Conservation (phyloP, 177 flowering plant genomes). For the Vitis hybrid region DNA sequence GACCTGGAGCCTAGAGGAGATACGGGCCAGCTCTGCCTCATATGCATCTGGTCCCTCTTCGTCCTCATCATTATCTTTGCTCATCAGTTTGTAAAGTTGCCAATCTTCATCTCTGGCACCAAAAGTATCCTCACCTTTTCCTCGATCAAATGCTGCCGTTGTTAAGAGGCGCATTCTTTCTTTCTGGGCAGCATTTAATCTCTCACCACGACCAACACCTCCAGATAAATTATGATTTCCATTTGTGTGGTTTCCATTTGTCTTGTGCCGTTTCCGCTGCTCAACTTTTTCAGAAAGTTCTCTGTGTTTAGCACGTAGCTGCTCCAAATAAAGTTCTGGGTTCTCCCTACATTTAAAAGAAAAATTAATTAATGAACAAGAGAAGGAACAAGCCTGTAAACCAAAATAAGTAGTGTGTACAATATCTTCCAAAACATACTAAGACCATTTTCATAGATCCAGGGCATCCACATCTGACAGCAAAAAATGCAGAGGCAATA, state of each 20-base stretch:
- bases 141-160: slow-evolving; percentile 96
- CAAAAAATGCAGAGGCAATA: no score
- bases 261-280: slow-evolving; percentile 81
- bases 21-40: slow-evolving; percentile 72
- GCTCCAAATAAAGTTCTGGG: slow-evolving; percentile 84
- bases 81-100: slow-evolving; percentile 97
- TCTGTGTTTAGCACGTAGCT: slow-evolving; percentile 63
- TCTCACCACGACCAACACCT: slow-evolving; percentile 96
- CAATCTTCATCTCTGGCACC: slow-evolving; percentile 97
- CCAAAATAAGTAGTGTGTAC: background rate
- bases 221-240: slow-evolving; percentile 65
- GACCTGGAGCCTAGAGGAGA: slow-evolving; percentile 83
- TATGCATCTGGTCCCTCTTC: slow-evolving; percentile 78
- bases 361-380: background rate
- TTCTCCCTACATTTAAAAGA: slow-evolving; percentile 59
- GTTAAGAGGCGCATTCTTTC: slow-evolving; percentile 98
- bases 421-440: background rate
- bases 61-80: slow-evolving; percentile 90
- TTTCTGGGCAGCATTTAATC: slow-evolving; percentile 87
- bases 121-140: slow-evolving; percentile 99
- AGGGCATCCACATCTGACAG: no score
- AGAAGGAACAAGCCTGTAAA: background rate
- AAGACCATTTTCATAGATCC: no score
- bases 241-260: slow-evolving; percentile 67
- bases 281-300: slow-evolving; percentile 84